Conservation (phyloP, 176 grass and related monocot genomes). For the Tillandsia fasciculata region DNA sequence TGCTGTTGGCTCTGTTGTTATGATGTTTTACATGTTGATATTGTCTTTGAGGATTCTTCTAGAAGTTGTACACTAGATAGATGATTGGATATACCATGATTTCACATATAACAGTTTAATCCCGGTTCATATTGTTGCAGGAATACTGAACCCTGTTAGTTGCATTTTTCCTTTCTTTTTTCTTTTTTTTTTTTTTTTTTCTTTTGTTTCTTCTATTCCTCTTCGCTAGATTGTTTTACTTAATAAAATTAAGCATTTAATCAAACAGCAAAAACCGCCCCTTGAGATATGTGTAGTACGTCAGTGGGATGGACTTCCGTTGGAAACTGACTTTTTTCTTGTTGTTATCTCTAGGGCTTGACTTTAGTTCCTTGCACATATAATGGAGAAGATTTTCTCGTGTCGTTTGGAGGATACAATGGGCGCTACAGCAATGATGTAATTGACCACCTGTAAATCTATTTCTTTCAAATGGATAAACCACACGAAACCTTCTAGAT, state of each 20-base stretch:
- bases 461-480: constrained; percentile 6
- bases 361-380: constrained; percentile 69
- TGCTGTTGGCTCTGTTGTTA: neutral
- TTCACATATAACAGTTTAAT: neutral
- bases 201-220: neutral
- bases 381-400: constrained; percentile 78
- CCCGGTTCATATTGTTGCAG: neutral
- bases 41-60: neutral
- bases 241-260: neutral
- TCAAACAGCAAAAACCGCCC: neutral
- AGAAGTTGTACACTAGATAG: neutral
- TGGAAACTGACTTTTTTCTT: constrained; percentile 26
- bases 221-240: neutral
- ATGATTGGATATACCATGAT: neutral
- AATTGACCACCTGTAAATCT: constrained; percentile 19
- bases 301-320: neutral
- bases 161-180: neutral
- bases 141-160: neutral
- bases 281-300: neutral
- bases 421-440: constrained; percentile 93
- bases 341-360: constrained; percentile 51
- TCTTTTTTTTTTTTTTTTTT: neutral
- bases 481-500: too few species aligned
- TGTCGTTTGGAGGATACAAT: constrained; percentile 99
- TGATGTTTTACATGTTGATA: neutral